These are phyloP conservation scores for Tieghemiomyces parasiticus DNA, from an alignment of 192 early-diverging fungal species.

Conservation along the genomic window DNA sequence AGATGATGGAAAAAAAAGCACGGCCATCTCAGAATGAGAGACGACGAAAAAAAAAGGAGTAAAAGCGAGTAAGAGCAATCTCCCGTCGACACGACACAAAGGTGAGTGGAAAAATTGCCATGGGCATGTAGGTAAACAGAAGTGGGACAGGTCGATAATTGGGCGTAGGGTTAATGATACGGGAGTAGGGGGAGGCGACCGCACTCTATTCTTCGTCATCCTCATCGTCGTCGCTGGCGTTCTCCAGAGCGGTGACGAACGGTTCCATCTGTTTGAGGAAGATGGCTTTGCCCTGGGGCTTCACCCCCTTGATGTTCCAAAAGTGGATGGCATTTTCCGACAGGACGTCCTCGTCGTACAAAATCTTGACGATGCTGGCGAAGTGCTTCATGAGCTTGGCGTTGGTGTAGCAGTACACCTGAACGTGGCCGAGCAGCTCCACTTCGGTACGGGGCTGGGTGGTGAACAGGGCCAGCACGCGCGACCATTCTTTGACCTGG, in stretches of 20 bases:
- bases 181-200: too few relatives aligned
- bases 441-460: constrained; percentile 76
- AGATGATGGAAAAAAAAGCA: too few relatives aligned
- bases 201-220: constrained; percentile 53
- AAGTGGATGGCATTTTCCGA: constrained; percentile 86
- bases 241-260: constrained; percentile 67
- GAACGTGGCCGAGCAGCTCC: constrained; percentile 67
- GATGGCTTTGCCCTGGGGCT: constrained; percentile 70
- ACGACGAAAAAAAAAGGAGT: too few relatives aligned
- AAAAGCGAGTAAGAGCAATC: too few relatives aligned
- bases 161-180: too few relatives aligned
- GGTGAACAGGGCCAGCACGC: constrained; percentile 57
- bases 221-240: constrained; percentile 50
- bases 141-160: too few relatives aligned
- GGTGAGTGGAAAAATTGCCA: too few relatives aligned
- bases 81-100: too few relatives aligned
- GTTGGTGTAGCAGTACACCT: constrained; percentile 77
- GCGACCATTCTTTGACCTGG: constrained; percentile 51
- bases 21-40: too few relatives aligned
- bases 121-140: too few relatives aligned
- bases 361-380: constrained; percentile 57
- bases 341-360: constrained; percentile 85
- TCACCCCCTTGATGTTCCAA: constrained; percentile 86
- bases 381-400: constrained; percentile 78
- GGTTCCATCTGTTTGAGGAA: constrained; percentile 91